A percentile compares a stretch with the other conserved stretches of the same genome.
Conservation (phyloP, 805 yeast species). For the Starmerella geochares region DNA sequence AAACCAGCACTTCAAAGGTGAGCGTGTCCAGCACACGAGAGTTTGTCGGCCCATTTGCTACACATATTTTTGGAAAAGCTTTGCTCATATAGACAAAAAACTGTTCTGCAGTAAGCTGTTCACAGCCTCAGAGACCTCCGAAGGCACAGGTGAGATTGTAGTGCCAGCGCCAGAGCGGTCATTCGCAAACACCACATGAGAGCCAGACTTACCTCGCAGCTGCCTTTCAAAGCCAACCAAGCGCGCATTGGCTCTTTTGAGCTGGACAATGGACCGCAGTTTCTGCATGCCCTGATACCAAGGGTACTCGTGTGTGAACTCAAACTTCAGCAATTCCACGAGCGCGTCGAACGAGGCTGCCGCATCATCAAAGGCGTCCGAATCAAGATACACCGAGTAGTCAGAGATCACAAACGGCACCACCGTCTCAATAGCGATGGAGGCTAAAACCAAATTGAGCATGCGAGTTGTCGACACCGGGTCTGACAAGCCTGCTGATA, state of each 20-base stretch:
- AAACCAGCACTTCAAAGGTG: no score
- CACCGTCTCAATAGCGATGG: conserved; percentile 11
- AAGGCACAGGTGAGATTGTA: neutral
- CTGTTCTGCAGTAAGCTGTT: neutral
- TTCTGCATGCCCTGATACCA: conserved; percentile 19
- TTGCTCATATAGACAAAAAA: neutral
- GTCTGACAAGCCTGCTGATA: conserved; percentile 3
- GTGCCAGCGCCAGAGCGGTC: neutral
- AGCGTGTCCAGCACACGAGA: no score
- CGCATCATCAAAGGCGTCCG: neutral
- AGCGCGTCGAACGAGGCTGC: conserved; percentile 9
- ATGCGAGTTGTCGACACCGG: conserved; percentile 2
- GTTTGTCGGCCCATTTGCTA: no score
- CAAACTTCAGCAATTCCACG: neutral
- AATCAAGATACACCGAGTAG: neutral
- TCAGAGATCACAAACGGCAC: conserved; percentile 12
- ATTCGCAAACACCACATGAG: conserved; percentile 5
- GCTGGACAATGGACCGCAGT: conserved; percentile 5
- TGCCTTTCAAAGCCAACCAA: conserved; percentile 13
- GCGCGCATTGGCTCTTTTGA: conserved; percentile 13
- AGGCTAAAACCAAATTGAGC: conserved; percentile 10
- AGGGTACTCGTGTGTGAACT: conserved; percentile 19
- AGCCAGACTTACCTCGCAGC: neutral
- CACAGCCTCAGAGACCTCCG: conserved; percentile 3
- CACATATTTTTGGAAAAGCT: no score